Evolutionary conservation across 805 yeast species (phyloP).

Genomic region (Saturnispora gosingensis): DNA sequence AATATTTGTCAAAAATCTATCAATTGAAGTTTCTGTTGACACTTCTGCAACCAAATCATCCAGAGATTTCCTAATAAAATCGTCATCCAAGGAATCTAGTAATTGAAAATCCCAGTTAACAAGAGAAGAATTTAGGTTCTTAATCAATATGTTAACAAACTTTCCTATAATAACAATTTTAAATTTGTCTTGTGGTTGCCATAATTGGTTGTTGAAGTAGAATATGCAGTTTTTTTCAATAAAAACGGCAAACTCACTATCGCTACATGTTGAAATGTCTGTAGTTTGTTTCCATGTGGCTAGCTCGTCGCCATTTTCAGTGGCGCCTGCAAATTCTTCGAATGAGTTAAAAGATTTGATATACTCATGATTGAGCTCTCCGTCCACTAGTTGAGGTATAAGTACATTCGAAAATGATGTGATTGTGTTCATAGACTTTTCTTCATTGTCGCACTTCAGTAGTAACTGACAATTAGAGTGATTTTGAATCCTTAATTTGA

Average conservation of each 20-base stretch:
- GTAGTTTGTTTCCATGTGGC: background rate
- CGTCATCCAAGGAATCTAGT: background rate
- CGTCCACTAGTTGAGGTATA: conserved; percentile 5
- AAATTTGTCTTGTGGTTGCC: background rate
- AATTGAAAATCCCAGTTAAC: background rate
- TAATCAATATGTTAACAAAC: background rate
- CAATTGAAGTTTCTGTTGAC: background rate
- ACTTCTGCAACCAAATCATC: background rate
- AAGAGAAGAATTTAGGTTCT: background rate
- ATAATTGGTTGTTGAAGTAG: background rate
- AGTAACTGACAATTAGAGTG: conserved; percentile 81
- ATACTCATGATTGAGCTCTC: background rate
- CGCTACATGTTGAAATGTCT: background rate
- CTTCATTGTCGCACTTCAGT: conserved; percentile 16
- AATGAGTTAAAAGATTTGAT: background rate
- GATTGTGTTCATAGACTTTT: conserved; percentile 7
- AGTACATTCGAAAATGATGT: conserved; percentile 1
- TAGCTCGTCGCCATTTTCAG: background rate
- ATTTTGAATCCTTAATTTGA: conserved; percentile 44
- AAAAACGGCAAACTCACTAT: background rate
- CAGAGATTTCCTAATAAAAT: background rate
- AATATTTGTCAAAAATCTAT: background rate
- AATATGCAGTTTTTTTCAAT: background rate
- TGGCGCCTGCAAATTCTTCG: background rate
- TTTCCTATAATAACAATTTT: background rate